Percentiles rank a stretch among this genome's conserved stretches.
These are phyloP conservation scores for Malus hybrid DNA, from an alignment of 331 rosid genomes.

Conservation along the genomic window DNA sequence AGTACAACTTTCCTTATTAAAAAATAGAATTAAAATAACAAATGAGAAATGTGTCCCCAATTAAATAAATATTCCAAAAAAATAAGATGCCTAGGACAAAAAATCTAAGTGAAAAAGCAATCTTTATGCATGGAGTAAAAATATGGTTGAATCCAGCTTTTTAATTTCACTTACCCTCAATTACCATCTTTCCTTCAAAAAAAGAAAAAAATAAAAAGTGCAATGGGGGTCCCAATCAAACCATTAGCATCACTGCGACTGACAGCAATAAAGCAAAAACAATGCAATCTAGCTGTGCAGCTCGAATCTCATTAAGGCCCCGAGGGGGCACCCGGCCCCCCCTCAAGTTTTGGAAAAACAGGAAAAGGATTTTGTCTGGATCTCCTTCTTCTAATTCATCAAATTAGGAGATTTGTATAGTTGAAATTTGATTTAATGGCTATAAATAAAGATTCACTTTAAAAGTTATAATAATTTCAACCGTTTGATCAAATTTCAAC, in stretches of 20 bases:
- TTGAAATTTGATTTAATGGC: too few species aligned
- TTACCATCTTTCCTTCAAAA: neutral
- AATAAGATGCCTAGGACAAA: neutral
- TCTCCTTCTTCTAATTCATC: too few species aligned
- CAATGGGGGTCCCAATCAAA: neutral
- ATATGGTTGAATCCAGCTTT: neutral
- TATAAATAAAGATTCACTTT: too few species aligned
- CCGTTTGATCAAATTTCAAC: too few species aligned
- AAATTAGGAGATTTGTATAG: too few species aligned
- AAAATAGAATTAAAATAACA: neutral
- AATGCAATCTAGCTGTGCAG: neutral
- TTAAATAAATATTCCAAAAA: neutral
- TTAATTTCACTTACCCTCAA: neutral
- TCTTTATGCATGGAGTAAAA: neutral
- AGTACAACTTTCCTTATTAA: neutral
- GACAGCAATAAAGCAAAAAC: neutral
- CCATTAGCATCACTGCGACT: neutral
- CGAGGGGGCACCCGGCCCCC: too few species aligned
- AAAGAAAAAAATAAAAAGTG: neutral
- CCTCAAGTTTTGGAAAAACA: too few species aligned
- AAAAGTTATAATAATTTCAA: too few species aligned
- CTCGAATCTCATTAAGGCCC: too few species aligned
- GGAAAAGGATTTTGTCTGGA: rapidly evolving
- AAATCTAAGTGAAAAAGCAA: neutral
- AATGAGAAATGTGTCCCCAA: neutral